Evolutionary conservation across 352 stramenopile genomes (phyloP), one percentile per base, ranked within the genome.

Genomic region (Pythium coloratum): DNA sequence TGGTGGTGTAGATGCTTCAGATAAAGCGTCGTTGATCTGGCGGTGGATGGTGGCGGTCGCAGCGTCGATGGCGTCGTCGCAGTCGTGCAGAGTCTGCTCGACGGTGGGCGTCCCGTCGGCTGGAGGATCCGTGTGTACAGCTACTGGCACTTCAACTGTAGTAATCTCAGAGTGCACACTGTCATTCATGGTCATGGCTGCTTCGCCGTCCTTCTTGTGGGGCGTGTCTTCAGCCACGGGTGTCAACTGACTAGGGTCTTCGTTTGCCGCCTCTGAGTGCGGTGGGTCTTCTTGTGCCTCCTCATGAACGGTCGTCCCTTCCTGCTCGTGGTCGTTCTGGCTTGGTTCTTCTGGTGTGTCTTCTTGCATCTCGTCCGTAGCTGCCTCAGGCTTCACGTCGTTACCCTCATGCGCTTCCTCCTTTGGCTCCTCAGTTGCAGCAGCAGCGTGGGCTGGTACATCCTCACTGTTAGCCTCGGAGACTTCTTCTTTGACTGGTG

Each of bases 31-130:
- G n/a, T 61, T 33, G 42, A 69, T 69, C 30, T 53, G 60, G 46
- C 54, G 36, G 36, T 69, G 32, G 49, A 59, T 64, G 1, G 60
- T 28, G 2, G 20, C 18, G 7, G 59, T 50, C 24, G 59, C 49
- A 2, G 59, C 36, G 14, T 49, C 54, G 47, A 67, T 67, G 32
- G 44, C 61, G 36, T 59, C 51, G 28, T 72, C 60, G n/a, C 59
- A 69, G 12, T 42, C 66, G 46, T 65, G 49, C 16, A 67, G 32
- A 10, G 59, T 69, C 42, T 38, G 44, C 6, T 60, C 66, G 6
- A 51, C 33, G 44, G 18, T 28, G 20, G 16, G 6, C 44, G 44
- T 51, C 18, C 32, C 36, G 36, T 42, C 36, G 9, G 9, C 36
- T 42, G 36, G 5, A 42, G 36, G 36, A 6, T 42, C 36, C 36